Evolutionary conservation across 495 filamentous ascomycete species (phyloP).

Genomic region (Aspergillus ellipticus): DNA sequence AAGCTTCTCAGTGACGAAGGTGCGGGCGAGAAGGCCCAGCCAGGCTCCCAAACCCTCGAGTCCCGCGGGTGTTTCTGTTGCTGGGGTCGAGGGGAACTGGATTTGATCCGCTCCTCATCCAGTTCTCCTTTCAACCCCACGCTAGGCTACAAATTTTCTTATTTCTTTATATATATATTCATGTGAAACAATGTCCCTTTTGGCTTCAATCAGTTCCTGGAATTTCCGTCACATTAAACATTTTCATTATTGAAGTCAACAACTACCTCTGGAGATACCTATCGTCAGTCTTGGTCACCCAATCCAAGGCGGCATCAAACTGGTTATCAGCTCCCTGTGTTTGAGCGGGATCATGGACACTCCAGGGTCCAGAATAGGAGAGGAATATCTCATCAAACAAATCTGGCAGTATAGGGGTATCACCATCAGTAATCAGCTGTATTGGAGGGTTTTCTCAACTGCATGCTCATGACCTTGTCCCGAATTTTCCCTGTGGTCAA

Average conservation of each 20-base stretch:
- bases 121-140: not conserved
- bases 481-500: not conserved
- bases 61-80: not conserved
- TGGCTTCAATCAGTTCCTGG: no score
- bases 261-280: not conserved
- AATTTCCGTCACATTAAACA: no score
- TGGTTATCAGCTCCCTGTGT: not conserved
- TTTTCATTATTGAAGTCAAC: no score
- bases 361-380: not conserved
- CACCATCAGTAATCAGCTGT: not conserved
- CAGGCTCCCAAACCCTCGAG: not conserved
- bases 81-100: not conserved
- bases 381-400: not conserved
- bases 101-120: not conserved
- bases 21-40: not conserved
- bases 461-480: not conserved
- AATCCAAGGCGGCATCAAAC: not conserved
- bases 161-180: no score
- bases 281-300: not conserved
- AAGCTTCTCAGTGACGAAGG: slow-evolving; percentile 1
- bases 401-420: not conserved
- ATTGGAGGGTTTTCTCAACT: not conserved
- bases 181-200: no score
- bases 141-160: not conserved
- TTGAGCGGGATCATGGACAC: not conserved